phyloP scores from a whole-genome alignment of 192 early-diverging fungal species.

The Coemansia sp. region DNA sequence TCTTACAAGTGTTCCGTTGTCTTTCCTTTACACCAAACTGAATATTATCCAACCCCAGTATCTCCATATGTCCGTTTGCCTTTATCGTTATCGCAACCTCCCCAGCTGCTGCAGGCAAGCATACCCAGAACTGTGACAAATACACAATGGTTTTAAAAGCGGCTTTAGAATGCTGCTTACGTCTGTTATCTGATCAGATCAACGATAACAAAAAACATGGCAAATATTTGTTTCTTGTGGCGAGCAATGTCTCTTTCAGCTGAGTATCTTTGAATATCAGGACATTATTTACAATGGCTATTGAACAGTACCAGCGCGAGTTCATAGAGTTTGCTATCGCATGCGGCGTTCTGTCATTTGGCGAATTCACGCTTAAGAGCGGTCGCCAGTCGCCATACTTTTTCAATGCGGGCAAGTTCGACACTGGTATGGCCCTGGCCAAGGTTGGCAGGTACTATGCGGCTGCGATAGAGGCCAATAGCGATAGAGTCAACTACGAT shows the following conservation, averaged over 20 bases:
- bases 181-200: no score
- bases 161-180: no score
- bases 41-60: no score
- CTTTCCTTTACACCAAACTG: no score
- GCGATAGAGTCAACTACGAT: slow-evolving; percentile 67
- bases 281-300: slow-evolving; percentile 18
- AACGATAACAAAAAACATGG: no score
- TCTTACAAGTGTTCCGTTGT: no score
- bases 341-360: slow-evolving; percentile 87
- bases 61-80: no score
- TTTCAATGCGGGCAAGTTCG: slow-evolving; percentile 96
- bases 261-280: background rate
- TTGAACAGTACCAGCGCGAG: slow-evolving; percentile 78
- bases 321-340: slow-evolving; percentile 91
- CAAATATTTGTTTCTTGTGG: no score
- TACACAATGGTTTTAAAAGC: no score
- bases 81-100: no score
- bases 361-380: slow-evolving; percentile 90
- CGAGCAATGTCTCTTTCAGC: background rate
- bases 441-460: slow-evolving; percentile 91
- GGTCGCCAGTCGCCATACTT: slow-evolving; percentile 97
- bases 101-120: no score
- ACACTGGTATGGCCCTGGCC: slow-evolving; percentile 80
- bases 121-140: no score
- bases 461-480: slow-evolving; percentile 68